These are phyloP conservation scores for Ganoderma resinaceum DNA, from an alignment of 1,284 basidiomycete genomes.

Conservation along the genomic window DNA sequence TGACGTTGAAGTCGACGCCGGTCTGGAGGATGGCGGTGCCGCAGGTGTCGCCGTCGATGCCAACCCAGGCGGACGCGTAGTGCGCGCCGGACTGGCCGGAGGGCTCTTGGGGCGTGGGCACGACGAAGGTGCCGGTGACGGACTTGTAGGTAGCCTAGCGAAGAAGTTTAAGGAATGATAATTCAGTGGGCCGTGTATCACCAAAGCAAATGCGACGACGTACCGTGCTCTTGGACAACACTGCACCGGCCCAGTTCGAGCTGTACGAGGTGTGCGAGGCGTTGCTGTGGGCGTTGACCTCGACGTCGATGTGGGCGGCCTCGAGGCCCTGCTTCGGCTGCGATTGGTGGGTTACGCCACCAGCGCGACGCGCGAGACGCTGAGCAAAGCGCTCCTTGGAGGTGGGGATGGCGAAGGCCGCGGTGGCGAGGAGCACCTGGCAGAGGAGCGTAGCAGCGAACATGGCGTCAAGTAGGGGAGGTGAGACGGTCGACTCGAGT, in stretches of 20 bases:
- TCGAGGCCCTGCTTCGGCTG: constrained; percentile 21
- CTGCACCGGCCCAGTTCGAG: constrained; percentile 40
- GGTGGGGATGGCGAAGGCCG: constrained; percentile 30
- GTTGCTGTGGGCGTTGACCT: constrained; percentile 21
- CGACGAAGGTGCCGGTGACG: constrained; percentile 42
- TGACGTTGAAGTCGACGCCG: constrained; percentile 41
- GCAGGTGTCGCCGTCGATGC: constrained; percentile 31
- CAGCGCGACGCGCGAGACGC: constrained; percentile 29
- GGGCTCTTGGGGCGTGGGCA: constrained; percentile 37
- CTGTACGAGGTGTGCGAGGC: constrained; percentile 32
- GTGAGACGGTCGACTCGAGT: constrained; percentile 21
- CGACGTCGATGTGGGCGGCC: background rate
- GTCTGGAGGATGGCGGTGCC: constrained; percentile 32
- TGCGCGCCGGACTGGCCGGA: constrained; percentile 34
- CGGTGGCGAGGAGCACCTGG: constrained; percentile 33
- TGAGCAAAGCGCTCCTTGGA: constrained; percentile 26
- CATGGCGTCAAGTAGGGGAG: constrained; percentile 23
- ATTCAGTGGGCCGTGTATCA: background rate
- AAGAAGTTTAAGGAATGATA: background rate
- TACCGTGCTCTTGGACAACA: constrained; percentile 29
- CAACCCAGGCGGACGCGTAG: constrained; percentile 38
- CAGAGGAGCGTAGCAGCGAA: constrained; percentile 28
- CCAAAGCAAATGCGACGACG: constrained; percentile 1
- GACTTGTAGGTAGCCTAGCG: constrained; percentile 36
- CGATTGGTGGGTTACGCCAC: constrained; percentile 24